Evolutionary conservation across 139 green algal genomes (phyloP).

Genomic region (Medakamo hakoo): DNA sequence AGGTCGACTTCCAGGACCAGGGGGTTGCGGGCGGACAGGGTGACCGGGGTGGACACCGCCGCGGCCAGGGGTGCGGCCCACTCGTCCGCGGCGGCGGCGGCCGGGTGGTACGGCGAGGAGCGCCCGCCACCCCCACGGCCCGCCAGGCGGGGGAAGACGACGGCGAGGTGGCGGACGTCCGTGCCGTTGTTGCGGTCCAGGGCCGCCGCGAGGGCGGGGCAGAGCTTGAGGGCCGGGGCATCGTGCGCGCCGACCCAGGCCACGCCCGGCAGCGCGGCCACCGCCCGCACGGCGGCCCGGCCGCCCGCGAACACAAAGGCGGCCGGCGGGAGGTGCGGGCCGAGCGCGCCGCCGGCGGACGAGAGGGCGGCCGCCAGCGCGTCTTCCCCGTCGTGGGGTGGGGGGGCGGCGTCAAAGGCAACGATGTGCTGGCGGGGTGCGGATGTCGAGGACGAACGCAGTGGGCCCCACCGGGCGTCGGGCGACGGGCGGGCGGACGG

Average conservation of each 20-base stretch:
- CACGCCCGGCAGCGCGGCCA: background rate
- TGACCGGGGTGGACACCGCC: background rate
- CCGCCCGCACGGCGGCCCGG: too few species aligned
- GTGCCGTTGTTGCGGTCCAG: background rate
- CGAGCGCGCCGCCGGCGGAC: background rate
- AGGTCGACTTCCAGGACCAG: background rate
- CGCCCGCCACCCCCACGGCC: background rate
- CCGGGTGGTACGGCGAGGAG: background rate
- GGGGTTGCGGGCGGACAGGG: too few species aligned
- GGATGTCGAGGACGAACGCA: background rate
- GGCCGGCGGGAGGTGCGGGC: background rate
- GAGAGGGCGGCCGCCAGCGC: background rate
- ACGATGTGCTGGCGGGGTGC: background rate
- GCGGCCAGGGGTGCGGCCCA: background rate
- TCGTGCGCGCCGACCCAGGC: background rate
- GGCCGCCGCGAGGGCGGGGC: too few species aligned
- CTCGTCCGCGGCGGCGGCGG: too few species aligned
- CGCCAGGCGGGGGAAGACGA: background rate
- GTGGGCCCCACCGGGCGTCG: background rate
- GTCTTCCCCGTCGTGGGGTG: too few species aligned
- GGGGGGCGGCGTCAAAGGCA: background rate
- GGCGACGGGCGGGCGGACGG: background rate
- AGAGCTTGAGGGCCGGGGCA: background rate
- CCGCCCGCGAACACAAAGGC: background rate
- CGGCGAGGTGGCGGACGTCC: background rate